A percentile compares a stretch with the other conserved stretches of the same genome.
Evolutionary conservation across 139 green algal species (phyloP).

Genomic region (Micractinium conductrix): DNA sequence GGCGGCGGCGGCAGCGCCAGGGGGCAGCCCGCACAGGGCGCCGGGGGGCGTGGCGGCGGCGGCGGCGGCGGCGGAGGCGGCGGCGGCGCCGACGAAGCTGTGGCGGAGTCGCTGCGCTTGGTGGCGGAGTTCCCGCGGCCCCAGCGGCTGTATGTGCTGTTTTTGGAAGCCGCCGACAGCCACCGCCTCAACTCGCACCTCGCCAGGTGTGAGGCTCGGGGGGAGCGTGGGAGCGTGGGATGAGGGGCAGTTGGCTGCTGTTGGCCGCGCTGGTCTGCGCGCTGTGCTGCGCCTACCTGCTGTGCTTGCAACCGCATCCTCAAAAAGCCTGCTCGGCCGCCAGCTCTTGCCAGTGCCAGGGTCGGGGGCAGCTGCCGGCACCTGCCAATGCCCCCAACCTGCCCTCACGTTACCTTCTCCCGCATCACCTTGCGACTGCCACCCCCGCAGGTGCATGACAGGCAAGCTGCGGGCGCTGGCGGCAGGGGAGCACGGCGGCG

Average conservation of each 20-base stretch:
- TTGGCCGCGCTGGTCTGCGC: too few species aligned
- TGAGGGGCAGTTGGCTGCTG: too few species aligned
- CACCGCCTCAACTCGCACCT: constrained; percentile 52
- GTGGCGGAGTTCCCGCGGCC: constrained; percentile 57
- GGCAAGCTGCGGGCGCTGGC: constrained; percentile 39
- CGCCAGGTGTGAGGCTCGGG: too few species aligned
- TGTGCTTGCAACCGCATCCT: too few species aligned
- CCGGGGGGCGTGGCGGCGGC: not conserved
- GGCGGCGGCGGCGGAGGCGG: not conserved
- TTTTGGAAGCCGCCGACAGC: constrained; percentile 69
- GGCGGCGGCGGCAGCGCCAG: not conserved
- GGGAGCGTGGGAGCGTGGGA: too few species aligned
- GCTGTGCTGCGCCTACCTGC: too few species aligned
- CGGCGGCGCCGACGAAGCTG: constrained; percentile 18
- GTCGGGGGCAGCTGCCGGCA: too few species aligned
- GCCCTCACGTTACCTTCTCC: too few species aligned
- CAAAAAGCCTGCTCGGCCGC: too few species aligned
- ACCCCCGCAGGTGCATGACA: constrained; percentile 52
- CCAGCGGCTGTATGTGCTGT: constrained; percentile 64
- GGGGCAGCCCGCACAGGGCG: not conserved
- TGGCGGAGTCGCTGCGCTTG: constrained; percentile 30
- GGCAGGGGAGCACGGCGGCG: not conserved
- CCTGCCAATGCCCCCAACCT: too few species aligned
- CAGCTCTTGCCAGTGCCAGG: too few species aligned
- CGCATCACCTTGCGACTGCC: too few species aligned